Evolutionary conservation across 495 filamentous ascomycete genomes (phyloP), one percentile per base, ranked within the genome.

Genomic region (Tuber brumale): DNA sequence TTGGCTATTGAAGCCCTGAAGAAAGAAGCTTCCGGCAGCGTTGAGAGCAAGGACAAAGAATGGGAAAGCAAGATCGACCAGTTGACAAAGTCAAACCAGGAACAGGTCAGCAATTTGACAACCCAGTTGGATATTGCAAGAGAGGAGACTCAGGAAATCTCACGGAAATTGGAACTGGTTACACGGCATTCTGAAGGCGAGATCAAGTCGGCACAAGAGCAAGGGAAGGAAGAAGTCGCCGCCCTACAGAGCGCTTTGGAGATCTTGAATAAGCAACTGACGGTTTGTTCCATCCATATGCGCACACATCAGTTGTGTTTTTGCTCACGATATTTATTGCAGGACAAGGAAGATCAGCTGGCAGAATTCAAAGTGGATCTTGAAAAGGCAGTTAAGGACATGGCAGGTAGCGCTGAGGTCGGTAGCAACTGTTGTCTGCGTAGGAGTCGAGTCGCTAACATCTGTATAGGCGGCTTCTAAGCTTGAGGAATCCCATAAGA

Each of bases 71-170:
- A 76, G 45, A 66, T 79, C 48, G 73, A 74, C 42, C 80, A 82
- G 57, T 71, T 82, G 21, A 74, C 75, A 43, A 75, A 45, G 43
- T 44, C 80, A 7, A 61, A 79, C 41, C 76, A 79, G 42, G 77
- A 79, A 43, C 78, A 79, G 39, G 66, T 80, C 74, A 70, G 73
- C 69, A 71, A 37, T 1, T 61, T 80, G 70, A 76, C 45, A 69
- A 46, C 41, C 69, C 48, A 82, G 72, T 69, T 86, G 23, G 84
- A 84, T 14, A 83, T 83, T 69, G 86, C 86, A 74, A 84, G 86
- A 10, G 79, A 84, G 46, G 82, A 87, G 69, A 84, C 86, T 35
- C 75, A 77, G 4, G 83, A 85, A 46, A 81, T 86, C 21, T 85
- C 84, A 73, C 75, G 85, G 73, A 43, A 42, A 27, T 48, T 81